phyloP scores from a whole-genome alignment of 345 rosid genomes.

The Arabidopsis thaliana region DNA sequence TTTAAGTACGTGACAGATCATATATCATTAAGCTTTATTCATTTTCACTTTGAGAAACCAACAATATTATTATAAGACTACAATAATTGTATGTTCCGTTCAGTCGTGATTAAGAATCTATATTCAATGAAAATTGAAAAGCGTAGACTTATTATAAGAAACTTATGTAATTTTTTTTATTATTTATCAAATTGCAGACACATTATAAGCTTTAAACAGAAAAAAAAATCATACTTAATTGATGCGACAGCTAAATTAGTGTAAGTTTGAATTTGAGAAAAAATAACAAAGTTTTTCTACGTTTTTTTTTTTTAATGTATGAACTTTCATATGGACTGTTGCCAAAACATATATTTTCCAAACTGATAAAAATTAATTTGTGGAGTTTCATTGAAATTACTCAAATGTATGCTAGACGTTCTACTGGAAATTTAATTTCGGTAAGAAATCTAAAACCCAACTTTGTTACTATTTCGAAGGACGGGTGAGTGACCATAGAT shows the following conservation, averaged over 20 bases:
- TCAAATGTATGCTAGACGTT: not conserved
- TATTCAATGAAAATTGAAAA: not conserved
- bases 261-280: not conserved
- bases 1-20: constrained; percentile 14
- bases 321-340: not conserved
- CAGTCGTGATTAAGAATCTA: constrained; percentile 8
- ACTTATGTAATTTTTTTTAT: not conserved
- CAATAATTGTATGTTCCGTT: constrained; percentile 15
- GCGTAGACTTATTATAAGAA: not conserved
- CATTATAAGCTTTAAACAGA: not conserved
- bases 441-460: not conserved
- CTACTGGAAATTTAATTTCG: not conserved
- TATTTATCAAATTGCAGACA: too few relatives aligned
- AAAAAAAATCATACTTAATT: not conserved
- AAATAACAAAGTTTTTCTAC: not conserved
- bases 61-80: constrained; percentile 1
- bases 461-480: not conserved
- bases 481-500: not conserved
- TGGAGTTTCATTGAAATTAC: not conserved
- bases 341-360: not conserved
- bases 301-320: too few relatives aligned
- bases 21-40: constrained; percentile 27
- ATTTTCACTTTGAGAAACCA: constrained; percentile 20
- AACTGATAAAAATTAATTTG: not conserved
- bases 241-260: not conserved